These are phyloP conservation scores for Ogataea angusta DNA, from an alignment of 805 yeast genomes.

Conservation along the genomic window DNA sequence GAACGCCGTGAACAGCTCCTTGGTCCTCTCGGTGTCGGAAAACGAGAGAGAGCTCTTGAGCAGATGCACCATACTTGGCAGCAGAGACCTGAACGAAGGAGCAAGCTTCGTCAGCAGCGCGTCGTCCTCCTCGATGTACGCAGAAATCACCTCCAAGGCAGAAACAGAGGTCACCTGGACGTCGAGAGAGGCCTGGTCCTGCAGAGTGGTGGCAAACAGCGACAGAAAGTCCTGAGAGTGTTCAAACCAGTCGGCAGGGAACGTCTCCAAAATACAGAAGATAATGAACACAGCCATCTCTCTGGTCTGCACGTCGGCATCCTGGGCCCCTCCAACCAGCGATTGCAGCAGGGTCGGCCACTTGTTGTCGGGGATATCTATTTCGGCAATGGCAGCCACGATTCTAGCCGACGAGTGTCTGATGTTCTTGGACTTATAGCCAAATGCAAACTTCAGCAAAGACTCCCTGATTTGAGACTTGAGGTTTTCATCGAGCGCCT, in stretches of 20 bases:
- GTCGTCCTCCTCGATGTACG: constrained; percentile 59
- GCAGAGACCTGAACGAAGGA: constrained; percentile 53
- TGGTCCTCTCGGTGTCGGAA: constrained; percentile 70
- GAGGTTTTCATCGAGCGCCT: constrained; percentile 41
- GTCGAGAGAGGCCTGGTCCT: constrained; percentile 58
- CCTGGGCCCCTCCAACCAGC: constrained; percentile 64
- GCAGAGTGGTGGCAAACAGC: constrained; percentile 66
- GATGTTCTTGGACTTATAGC: constrained; percentile 57
- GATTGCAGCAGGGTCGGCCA: constrained; percentile 80
- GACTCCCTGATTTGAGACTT: constrained; percentile 65
- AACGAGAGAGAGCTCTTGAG: constrained; percentile 68
- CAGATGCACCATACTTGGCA: constrained; percentile 81
- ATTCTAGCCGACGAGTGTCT: constrained; percentile 90
- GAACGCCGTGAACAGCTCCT: constrained; percentile 77
- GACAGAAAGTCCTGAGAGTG: constrained; percentile 66
- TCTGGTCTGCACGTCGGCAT: constrained; percentile 47
- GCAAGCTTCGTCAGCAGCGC: constrained; percentile 41
- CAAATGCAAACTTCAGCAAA: constrained; percentile 64
- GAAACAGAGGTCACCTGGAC: constrained; percentile 80
- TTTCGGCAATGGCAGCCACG: constrained; percentile 77
- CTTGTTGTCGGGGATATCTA: constrained; percentile 58
- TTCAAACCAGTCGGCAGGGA: constrained; percentile 52
- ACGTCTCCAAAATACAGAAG: constrained; percentile 72
- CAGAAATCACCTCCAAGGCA: constrained; percentile 71
- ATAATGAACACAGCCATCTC: constrained; percentile 83